Conservation (phyloP, 164 flowering plant genomes). For the Umbellularia californica region DNA sequence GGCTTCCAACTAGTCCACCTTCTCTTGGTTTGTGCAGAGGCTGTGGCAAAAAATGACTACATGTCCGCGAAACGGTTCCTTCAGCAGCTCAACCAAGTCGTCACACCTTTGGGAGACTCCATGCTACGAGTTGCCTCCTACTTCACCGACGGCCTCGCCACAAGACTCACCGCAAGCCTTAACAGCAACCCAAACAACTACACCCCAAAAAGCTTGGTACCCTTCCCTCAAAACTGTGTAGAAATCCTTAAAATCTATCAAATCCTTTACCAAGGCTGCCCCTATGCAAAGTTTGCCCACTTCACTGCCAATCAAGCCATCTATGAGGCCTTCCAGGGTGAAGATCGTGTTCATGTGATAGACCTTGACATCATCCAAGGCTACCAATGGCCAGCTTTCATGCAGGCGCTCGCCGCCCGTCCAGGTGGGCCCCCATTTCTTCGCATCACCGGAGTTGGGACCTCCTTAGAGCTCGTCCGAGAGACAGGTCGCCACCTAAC, state of each 20-base stretch:
- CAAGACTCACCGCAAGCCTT: constrained; percentile 51
- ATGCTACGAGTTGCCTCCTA: constrained; percentile 75
- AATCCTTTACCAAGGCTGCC: constrained; percentile 72
- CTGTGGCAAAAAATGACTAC: constrained; percentile 66
- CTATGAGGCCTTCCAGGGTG: constrained; percentile 64
- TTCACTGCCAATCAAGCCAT: constrained; percentile 86
- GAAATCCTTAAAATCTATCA: constrained; percentile 62
- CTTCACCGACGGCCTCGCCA: constrained; percentile 62
- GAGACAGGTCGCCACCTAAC: constrained; percentile 58
- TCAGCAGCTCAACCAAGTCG: constrained; percentile 55
- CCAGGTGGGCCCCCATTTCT: constrained; percentile 62
- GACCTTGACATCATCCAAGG: constrained; percentile 75
- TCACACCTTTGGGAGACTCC: constrained; percentile 59
- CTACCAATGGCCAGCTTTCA: constrained; percentile 82
- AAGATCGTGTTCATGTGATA: constrained; percentile 63
- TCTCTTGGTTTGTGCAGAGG: constrained; percentile 73
- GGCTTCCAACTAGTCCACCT: constrained; percentile 75
- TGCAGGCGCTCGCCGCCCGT: constrained; percentile 71
- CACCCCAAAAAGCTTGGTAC: constrained; percentile 27
- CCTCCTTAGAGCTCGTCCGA: constrained; percentile 31
- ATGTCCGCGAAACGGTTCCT: constrained; percentile 51
- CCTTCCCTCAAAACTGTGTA: constrained; percentile 43
- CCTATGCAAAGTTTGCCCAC: constrained; percentile 70
- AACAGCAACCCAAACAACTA: constrained; percentile 32
- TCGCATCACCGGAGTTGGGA: constrained; percentile 68